phyloP scores from a whole-genome alignment of 2,329 filamentous ascomycete genomes.

The Neonectria sp. region DNA sequence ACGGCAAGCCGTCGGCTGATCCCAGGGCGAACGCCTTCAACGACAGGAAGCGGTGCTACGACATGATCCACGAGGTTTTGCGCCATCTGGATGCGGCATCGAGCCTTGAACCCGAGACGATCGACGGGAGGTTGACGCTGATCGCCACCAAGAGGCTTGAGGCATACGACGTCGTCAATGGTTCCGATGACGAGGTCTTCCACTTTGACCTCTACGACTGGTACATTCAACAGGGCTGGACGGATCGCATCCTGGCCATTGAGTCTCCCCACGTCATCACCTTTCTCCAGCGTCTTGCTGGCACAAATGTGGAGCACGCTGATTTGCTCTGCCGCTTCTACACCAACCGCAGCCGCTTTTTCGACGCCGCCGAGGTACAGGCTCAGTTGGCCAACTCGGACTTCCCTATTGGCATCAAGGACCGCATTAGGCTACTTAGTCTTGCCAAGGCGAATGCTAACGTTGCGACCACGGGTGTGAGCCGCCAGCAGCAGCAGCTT shows the following conservation, averaged over 20 bases:
- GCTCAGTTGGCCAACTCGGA: conserved; percentile 86
- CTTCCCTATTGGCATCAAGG: conserved; percentile 84
- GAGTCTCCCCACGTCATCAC: conserved; percentile 88
- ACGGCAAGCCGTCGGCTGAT: conserved; percentile 82
- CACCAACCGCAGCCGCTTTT: conserved; percentile 85
- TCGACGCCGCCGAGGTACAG: conserved; percentile 91
- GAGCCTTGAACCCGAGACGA: conserved; percentile 76
- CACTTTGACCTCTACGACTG: conserved; percentile 98
- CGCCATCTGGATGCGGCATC: conserved; percentile 81
- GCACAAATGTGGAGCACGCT: conserved; percentile 81
- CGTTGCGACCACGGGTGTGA: conserved; percentile 82
- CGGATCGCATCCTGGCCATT: conserved; percentile 87
- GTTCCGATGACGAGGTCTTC: conserved; percentile 92
- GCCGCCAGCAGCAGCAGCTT: conserved; percentile 86
- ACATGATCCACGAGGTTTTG: conserved; percentile 88
- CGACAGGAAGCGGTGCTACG: conserved; percentile 84
- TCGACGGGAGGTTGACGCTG: conserved; percentile 84
- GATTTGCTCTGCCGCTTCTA: conserved; percentile 96
- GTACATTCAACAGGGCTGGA: conserved; percentile 91
- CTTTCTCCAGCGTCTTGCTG: conserved; percentile 85
- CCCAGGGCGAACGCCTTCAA: conserved; percentile 77
- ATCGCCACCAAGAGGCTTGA: conserved; percentile 86
- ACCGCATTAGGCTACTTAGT: conserved; percentile 90
- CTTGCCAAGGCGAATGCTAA: conserved; percentile 94
- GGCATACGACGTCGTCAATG: conserved; percentile 91